Percentiles rank a stretch among this genome's conserved stretches.
Evolutionary conservation across 2,329 filamentous ascomycete species (phyloP).

Genomic region (Aspergillus pseudonomiae): DNA sequence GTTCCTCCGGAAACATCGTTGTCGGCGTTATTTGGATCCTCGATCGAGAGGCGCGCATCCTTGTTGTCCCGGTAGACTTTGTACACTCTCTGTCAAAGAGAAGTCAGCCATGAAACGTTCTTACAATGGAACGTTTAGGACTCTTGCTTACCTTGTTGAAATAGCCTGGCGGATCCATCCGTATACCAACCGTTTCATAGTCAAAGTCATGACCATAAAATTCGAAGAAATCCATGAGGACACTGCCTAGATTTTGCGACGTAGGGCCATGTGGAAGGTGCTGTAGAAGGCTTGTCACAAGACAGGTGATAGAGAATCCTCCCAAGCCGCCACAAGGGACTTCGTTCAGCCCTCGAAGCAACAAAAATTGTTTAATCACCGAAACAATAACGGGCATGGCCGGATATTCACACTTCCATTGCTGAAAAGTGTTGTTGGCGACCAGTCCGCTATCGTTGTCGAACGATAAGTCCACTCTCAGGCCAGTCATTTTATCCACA

Average conservation of each 20-base stretch:
- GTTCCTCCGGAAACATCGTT: conserved; percentile 95
- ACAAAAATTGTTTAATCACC: conserved; percentile 87
- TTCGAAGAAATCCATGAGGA: conserved; percentile 85
- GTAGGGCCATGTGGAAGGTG: conserved; percentile 72
- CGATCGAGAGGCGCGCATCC: conserved; percentile 74
- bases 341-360: conserved; percentile 89
- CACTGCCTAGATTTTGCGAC: conserved; percentile 72
- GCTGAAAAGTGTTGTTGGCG: conserved; percentile 77
- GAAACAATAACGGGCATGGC: conserved; percentile 85
- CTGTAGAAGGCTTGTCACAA: conserved; percentile 87
- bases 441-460: conserved; percentile 83
- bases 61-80: conserved; percentile 59
- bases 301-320: conserved; percentile 90
- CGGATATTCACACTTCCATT: conserved; percentile 79
- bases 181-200: conserved; percentile 70
- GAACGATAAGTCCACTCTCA: conserved; percentile 92
- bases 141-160: conserved; percentile 67
- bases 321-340: conserved; percentile 89
- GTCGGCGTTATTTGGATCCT: conserved; percentile 80
- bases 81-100: conserved; percentile 34
- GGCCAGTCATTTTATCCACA: conserved; percentile 72
- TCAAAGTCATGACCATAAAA: conserved; percentile 86
- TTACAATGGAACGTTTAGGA: not conserved
- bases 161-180: conserved; percentile 73
- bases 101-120: conserved; percentile 9